A percentile compares a stretch with the other conserved stretches of the same genome.
Conservation (phyloP, 192 early-diverging fungal species). For the Coemansia furcata region DNA sequence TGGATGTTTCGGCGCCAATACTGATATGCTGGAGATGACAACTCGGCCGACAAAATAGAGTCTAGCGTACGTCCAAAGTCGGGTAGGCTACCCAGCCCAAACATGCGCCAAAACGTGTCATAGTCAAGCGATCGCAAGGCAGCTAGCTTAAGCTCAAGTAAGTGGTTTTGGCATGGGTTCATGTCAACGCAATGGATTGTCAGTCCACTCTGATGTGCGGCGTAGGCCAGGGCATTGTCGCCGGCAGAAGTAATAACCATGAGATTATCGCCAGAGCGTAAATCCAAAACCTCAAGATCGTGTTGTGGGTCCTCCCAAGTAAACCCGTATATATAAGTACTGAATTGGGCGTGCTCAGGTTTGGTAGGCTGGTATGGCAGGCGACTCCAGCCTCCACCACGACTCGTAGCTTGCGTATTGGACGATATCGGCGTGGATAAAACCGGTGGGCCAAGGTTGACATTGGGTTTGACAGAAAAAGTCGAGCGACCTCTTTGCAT, state of each 20-base stretch:
- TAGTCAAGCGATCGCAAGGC: constrained; percentile 60
- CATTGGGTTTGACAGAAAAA: neutral
- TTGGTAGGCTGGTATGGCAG: constrained; percentile 56
- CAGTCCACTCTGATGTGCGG: constrained; percentile 62
- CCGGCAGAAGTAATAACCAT: constrained; percentile 82
- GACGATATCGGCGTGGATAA: neutral
- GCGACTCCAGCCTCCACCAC: constrained; percentile 27
- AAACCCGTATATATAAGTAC: constrained; percentile 83
- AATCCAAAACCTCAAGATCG: constrained; percentile 67
- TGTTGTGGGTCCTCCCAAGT: constrained; percentile 83
- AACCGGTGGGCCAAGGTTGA: neutral
- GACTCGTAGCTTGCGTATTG: neutral
- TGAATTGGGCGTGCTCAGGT: constrained; percentile 66
- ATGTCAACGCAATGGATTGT: constrained; percentile 81
- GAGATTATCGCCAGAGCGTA: constrained; percentile 66
- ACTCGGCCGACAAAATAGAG: constrained; percentile 64
- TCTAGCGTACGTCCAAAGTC: constrained; percentile 65
- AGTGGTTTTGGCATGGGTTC: constrained; percentile 91
- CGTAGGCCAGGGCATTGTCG: constrained; percentile 80
- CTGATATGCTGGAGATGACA: constrained; percentile 71
- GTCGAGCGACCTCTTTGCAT: neutral
- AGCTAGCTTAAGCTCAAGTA: constrained; percentile 84
- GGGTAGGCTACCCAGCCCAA: constrained; percentile 66
- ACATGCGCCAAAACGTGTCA: constrained; percentile 73
- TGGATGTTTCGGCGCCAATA: constrained; percentile 70